These are phyloP conservation scores for Skeletonema potamos DNA, from an alignment of 108 stramenopile genomes.

Conservation along the genomic window DNA sequence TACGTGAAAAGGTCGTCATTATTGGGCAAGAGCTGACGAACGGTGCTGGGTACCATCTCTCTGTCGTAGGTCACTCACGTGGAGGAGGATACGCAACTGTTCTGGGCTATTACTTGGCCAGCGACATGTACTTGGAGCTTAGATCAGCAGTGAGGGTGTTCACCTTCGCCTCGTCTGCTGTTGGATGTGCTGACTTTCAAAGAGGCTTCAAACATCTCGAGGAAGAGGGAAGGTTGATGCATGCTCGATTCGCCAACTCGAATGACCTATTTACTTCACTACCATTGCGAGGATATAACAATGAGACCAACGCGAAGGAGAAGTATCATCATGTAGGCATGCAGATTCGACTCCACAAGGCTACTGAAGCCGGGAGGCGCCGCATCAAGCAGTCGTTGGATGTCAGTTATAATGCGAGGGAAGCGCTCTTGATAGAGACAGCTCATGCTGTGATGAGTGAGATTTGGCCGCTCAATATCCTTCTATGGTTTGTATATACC, in stretches of 20 bases:
- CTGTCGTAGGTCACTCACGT: constrained; percentile 11
- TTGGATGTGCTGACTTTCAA: constrained; percentile 13
- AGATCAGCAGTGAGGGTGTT: constrained; percentile 18
- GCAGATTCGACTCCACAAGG: constrained; percentile 13
- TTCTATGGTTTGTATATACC: neutral
- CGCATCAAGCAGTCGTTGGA: constrained; percentile 12
- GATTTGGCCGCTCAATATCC: neutral
- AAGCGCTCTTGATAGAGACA: neutral
- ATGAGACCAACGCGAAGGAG: neutral
- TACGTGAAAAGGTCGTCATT: constrained; percentile 3
- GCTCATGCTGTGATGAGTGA: neutral
- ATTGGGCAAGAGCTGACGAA: constrained; percentile 9
- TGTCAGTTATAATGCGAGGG: neutral
- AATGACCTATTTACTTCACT: constrained; percentile 9
- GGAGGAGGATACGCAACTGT: constrained; percentile 16
- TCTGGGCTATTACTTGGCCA: constrained; percentile 7
- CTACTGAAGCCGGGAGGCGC: constrained; percentile 7
- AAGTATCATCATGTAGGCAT: constrained; percentile 14
- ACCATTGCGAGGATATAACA: neutral
- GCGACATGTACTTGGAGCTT: neutral
- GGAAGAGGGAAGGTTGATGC: constrained; percentile 2
- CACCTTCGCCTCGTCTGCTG: constrained; percentile 6
- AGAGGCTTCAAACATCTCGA: constrained; percentile 12
- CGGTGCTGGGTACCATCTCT: constrained; percentile 6
- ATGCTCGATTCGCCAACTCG: constrained; percentile 11